Percentiles rank a stretch among this genome's conserved stretches.
phyloP scores from a whole-genome alignment of 2,329 filamentous ascomycete genomes.

The Mycosphaerelloides madeirae region DNA sequence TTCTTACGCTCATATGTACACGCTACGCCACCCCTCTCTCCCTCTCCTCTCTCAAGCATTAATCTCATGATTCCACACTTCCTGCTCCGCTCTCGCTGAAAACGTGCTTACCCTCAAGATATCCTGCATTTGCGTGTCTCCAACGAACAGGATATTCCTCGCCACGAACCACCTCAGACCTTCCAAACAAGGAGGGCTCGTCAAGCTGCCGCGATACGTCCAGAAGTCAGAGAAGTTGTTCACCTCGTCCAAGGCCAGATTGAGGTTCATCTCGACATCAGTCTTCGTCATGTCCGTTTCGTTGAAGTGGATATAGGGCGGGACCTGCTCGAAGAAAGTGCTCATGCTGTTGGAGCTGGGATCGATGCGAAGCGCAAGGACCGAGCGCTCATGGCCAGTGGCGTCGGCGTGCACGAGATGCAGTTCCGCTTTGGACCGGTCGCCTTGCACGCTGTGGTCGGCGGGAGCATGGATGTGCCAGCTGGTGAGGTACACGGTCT shows the following conservation, averaged over 20 bases:
- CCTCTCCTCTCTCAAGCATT: conserved; percentile 29
- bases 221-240: conserved; percentile 43
- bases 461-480: conserved; percentile 52
- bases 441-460: conserved; percentile 45
- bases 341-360: conserved; percentile 35
- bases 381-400: conserved; percentile 40
- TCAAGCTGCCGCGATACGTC: conserved; percentile 47
- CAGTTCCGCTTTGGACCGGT: conserved; percentile 45
- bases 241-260: conserved; percentile 34
- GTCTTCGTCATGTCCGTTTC: conserved; percentile 9
- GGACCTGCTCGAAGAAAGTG: conserved; percentile 42
- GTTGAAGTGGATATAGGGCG: conserved; percentile 24
- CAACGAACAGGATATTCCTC: conserved; percentile 39
- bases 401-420: conserved; percentile 47
- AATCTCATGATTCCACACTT: conserved; percentile 46
- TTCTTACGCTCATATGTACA: too few species aligned
- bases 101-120: conserved; percentile 45
- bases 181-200: conserved; percentile 45
- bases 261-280: conserved; percentile 28
- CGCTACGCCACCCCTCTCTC: too few species aligned
- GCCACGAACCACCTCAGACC: conserved; percentile 45
- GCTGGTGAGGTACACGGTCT: conserved; percentile 46
- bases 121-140: conserved; percentile 45
- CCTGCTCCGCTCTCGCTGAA: conserved; percentile 42
- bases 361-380: conserved; percentile 46